Conservation (phyloP, 495 filamentous ascomycete species). For the Aspergillus conjunctus region DNA sequence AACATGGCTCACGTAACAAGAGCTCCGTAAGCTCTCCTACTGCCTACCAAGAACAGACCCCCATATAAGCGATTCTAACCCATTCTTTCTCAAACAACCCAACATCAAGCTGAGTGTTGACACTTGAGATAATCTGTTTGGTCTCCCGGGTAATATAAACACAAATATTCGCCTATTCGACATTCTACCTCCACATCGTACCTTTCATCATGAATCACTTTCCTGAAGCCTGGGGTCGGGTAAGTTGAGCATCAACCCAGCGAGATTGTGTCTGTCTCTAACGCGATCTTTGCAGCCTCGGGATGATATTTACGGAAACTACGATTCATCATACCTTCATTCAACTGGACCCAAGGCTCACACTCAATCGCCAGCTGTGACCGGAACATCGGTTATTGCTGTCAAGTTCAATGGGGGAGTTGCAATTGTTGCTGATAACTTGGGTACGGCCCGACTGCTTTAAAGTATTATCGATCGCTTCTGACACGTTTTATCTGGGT, state of each 20-base stretch:
- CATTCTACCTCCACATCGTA: background rate
- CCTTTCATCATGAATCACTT: slow-evolving; percentile 79
- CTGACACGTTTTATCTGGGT: background rate
- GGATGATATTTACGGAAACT: slow-evolving; percentile 93
- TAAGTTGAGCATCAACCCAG: slow-evolving; percentile 49
- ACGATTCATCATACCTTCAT: slow-evolving; percentile 82
- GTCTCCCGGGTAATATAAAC: background rate
- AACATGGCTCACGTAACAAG: slow-evolving; percentile 31
- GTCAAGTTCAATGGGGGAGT: slow-evolving; percentile 96
- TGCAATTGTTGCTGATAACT: slow-evolving; percentile 93
- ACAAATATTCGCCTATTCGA: background rate
- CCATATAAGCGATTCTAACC: background rate
- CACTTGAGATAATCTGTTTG: background rate
- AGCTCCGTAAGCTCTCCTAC: slow-evolving; percentile 50
- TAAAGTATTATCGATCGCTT: background rate
- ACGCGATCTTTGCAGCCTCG: slow-evolving; percentile 64
- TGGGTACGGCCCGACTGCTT: slow-evolving; percentile 59
- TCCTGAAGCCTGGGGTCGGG: slow-evolving; percentile 94
- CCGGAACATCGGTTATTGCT: slow-evolving; percentile 91
- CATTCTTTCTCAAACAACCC: background rate
- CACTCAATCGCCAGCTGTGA: slow-evolving; percentile 89
- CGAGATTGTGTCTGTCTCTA: slow-evolving; percentile 33
- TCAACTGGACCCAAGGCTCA: slow-evolving; percentile 71
- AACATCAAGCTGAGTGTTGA: background rate
- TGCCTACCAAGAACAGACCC: slow-evolving; percentile 25